Base-by-base conservation (phyloP, 2,329 filamentous ascomycete species). In the Metarhizium brunneum region DNA sequence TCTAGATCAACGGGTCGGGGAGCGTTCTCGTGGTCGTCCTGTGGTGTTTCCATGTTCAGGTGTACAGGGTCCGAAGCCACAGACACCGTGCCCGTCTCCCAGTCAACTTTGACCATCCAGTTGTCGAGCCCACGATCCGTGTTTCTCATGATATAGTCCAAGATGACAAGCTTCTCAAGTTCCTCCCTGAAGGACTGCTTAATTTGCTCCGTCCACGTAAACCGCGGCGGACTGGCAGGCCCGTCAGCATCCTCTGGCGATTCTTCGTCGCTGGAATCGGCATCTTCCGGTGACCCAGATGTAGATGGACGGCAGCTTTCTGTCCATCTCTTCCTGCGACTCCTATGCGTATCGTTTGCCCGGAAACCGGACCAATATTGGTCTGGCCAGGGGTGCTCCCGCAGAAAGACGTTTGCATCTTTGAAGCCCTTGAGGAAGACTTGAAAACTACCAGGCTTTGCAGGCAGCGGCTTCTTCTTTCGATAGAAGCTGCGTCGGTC, bases 101-200 rank as follows among this genome's bases (percentile, higher is more conserved):
- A 90, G 69, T 99, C 92, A 36, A 99, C 89, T 70, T 90, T 94
- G 67, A 99, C 91, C 94, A 99, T 99, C 94, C 94, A 99, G 65
- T 99, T 99, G 69, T 99, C 94, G 56, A 96, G 77, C 2, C 94
- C 94, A 72, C 94, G 83, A 69, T 99, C 94, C 2, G 94, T 99
- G 67, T 99, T 99, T 56, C 94, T 84, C 94, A 99, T 99, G 60
- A 99, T 95, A 69, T 99, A 99, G 72, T 99, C 94, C 61, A 99
- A 72, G 65, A 99, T 95, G 25, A 99, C 95, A 7, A 99, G 78
- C 71, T 96, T 97, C 73, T 99, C 94, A 50, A 99, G 79, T 72
- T 97, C 89, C 70, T 99, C 94, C 42, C 94, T 80, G 68, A 99
- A 96, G 0, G 90, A 88, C 69, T 95, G 90, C 67, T 97, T 95